Conservation (phyloP, 352 stramenopile species). For the Phytopythium cucurbitacearum region DNA sequence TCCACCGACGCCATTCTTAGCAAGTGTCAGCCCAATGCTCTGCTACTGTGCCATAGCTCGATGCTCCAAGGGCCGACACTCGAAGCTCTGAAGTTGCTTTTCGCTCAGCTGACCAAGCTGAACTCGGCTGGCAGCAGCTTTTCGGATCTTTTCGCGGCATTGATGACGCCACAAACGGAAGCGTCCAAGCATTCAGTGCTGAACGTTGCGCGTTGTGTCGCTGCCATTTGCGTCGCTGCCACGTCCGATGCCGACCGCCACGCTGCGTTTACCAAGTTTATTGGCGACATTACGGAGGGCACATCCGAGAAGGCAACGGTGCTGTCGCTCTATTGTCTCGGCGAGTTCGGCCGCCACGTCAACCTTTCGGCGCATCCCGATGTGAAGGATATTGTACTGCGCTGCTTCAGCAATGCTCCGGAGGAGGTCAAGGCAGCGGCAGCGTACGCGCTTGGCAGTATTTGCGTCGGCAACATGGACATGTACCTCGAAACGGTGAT, state of each 20-base stretch:
- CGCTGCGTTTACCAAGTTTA: slow-evolving; percentile 68
- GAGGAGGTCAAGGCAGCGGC: slow-evolving; percentile 97
- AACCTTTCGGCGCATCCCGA: slow-evolving; percentile 83
- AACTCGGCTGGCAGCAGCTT: slow-evolving; percentile 68
- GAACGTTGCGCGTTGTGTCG: slow-evolving; percentile 93
- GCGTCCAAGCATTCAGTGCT: slow-evolving; percentile 90
- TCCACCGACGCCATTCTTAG: slow-evolving; percentile 52
- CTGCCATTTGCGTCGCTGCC: slow-evolving; percentile 67
- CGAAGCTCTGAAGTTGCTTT: slow-evolving; percentile 48
- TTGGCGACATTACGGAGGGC: slow-evolving; percentile 61
- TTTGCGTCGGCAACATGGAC: slow-evolving; percentile 92
- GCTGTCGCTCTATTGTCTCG: slow-evolving; percentile 92
- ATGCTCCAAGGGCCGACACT: slow-evolving; percentile 88
- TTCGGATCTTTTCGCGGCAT: slow-evolving; percentile 73
- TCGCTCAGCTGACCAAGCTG: slow-evolving; percentile 66
- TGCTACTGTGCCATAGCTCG: slow-evolving; percentile 89
- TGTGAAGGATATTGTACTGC: slow-evolving; percentile 88
- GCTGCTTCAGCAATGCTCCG: slow-evolving; percentile 75
- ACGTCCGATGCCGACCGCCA: slow-evolving; percentile 56
- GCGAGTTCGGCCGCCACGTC: slow-evolving; percentile 93
- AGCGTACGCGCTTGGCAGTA: slow-evolving; percentile 94
- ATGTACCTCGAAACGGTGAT: slow-evolving; percentile 92
- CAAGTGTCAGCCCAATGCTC: slow-evolving; percentile 67
- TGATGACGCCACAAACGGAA: slow-evolving; percentile 61
- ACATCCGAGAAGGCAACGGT: slow-evolving; percentile 56